phyloP scores from a whole-genome alignment of 768 basidiomycete genomes.

The Calocybe indica region DNA sequence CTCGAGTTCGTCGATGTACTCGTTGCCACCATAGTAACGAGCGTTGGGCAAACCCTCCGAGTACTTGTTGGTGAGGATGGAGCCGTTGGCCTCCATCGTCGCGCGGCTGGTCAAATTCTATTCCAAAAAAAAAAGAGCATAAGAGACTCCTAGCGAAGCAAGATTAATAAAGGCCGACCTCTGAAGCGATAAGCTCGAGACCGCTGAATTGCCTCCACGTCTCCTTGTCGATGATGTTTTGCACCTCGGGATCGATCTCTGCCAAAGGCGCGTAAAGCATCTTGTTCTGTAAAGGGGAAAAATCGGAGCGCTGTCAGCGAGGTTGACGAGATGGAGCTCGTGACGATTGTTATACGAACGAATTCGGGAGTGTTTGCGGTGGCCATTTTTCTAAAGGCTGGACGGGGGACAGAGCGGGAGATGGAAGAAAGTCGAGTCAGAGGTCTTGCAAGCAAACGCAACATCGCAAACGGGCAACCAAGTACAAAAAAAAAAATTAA shows the following conservation, averaged over 20 bases:
- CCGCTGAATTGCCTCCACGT: constrained; percentile 98
- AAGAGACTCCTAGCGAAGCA: constrained; percentile 1
- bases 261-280: constrained; percentile 82
- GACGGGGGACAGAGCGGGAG: constrained; percentile 19
- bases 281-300: constrained; percentile 63
- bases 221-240: constrained; percentile 98
- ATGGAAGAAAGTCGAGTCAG: constrained; percentile 24
- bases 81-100: constrained; percentile 97
- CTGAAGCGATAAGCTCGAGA: constrained; percentile 97
- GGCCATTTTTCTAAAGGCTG: constrained; percentile 49
- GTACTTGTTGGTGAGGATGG: constrained; percentile 98
- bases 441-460: constrained; percentile 32
- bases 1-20: constrained; percentile 96
- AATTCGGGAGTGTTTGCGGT: constrained; percentile 53
- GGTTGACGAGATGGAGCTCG: neutral
- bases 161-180: constrained; percentile 44
- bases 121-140: constrained; percentile 1
- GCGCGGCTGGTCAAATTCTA: constrained; percentile 96
- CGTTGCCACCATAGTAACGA: constrained; percentile 97
- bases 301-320: neutral
- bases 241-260: constrained; percentile 90
- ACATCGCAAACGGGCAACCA: constrained; percentile 22
- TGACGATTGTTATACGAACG: constrained; percentile 30
- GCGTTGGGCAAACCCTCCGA: constrained; percentile 98
- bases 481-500: constrained; percentile 12